phyloP scores from a whole-genome alignment of 2,329 filamentous ascomycete species.

The Verticillium nubilum region DNA sequence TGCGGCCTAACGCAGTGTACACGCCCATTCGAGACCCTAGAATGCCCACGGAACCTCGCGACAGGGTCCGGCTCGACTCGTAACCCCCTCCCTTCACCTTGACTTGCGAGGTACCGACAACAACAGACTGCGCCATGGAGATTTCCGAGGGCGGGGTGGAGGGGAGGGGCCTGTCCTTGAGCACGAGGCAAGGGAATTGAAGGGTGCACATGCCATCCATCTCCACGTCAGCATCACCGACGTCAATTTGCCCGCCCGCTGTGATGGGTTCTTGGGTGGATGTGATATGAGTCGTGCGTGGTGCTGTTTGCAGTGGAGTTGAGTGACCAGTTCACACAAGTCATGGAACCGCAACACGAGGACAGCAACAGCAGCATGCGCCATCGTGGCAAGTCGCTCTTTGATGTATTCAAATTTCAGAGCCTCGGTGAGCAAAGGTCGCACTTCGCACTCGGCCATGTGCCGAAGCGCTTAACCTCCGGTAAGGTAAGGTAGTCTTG shows the following conservation, averaged over 20 bases:
- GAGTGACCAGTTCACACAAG: neutral
- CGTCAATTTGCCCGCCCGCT: neutral
- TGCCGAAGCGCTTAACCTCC: neutral
- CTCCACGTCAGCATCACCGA: neutral
- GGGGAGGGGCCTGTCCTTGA: neutral
- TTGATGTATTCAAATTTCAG: no score
- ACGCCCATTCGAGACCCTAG: conserved; percentile 5
- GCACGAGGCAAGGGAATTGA: neutral
- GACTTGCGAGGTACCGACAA: no score
- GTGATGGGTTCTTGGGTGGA: neutral
- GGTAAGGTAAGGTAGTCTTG: neutral
- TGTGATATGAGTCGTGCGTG: neutral
- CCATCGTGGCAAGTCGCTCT: neutral
- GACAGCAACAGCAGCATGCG: neutral
- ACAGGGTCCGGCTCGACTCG: conserved; percentile 2
- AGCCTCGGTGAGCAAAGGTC: neutral
- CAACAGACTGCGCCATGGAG: conserved; percentile 1
- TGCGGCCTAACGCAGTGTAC: neutral
- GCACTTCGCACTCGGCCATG: neutral
- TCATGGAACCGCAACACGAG: neutral
- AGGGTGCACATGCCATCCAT: conserved; percentile 5
- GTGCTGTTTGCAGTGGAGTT: neutral
- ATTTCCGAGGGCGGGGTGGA: conserved; percentile 8
- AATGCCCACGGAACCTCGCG: conserved; percentile 6
- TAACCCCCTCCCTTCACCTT: no score